A percentile compares a stretch with the other conserved stretches of the same genome.
phyloP scores from a whole-genome alignment of 2,329 filamentous ascomycete genomes.

The Apiospora saccharicola region DNA sequence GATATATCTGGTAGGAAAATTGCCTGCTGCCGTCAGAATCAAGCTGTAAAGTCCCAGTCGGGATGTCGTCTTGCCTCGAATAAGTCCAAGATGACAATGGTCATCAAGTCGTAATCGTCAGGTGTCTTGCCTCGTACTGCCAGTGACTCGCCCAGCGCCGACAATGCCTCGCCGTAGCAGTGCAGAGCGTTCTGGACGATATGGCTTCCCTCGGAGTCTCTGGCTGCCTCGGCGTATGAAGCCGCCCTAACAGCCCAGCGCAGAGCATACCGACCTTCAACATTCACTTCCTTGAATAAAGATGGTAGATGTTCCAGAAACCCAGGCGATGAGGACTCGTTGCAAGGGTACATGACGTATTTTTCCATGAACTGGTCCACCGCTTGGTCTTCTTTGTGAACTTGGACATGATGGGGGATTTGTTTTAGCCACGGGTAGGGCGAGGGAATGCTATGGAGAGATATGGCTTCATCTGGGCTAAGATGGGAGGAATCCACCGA shows the following conservation, averaged over 20 bases:
- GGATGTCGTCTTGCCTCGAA: constrained; percentile 44
- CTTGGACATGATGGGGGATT: constrained; percentile 20
- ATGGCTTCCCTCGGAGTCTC: constrained; percentile 32
- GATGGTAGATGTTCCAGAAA: constrained; percentile 46
- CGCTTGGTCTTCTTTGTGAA: constrained; percentile 40
- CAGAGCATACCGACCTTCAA: constrained; percentile 45
- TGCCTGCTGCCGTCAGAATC: constrained; percentile 35
- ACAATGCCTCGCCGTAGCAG: constrained; percentile 46
- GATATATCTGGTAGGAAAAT: constrained; percentile 41
- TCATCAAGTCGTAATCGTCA: constrained; percentile 51
- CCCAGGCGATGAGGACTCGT: constrained; percentile 44
- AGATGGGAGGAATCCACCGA: not conserved
- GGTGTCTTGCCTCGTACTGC: constrained; percentile 41
- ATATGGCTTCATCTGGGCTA: constrained; percentile 1
- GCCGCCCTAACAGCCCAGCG: constrained; percentile 49
- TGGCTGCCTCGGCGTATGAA: constrained; percentile 44
- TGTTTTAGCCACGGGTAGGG: constrained; percentile 38
- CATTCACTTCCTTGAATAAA: constrained; percentile 48
- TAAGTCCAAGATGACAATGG: constrained; percentile 48
- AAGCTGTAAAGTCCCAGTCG: not conserved
- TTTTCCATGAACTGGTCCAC: constrained; percentile 41
- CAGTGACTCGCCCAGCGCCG: constrained; percentile 43
- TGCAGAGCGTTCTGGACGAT: constrained; percentile 41
- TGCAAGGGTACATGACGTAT: constrained; percentile 41
- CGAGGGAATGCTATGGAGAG: not conserved